Conservation (phyloP, 2,329 filamentous ascomycete species). For the Nigrospora osmanthi region DNA sequence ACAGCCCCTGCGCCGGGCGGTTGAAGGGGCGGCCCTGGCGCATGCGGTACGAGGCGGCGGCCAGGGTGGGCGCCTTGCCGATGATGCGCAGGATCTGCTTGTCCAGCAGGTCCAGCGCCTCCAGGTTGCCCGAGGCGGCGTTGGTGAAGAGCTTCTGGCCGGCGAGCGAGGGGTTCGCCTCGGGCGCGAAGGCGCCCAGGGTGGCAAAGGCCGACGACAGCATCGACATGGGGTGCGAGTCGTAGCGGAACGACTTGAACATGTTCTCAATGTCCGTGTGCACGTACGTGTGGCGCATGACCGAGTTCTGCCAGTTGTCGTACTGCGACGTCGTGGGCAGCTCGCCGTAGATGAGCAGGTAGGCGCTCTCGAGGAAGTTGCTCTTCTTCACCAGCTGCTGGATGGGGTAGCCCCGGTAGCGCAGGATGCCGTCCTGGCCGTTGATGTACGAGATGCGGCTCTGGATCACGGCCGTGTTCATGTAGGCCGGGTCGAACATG, state of each 20-base stretch:
- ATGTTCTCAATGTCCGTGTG: slow-evolving; percentile 41
- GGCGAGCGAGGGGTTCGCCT: slow-evolving; percentile 40
- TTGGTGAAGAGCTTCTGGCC: slow-evolving; percentile 42
- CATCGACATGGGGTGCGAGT: slow-evolving; percentile 45
- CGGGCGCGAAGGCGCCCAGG: slow-evolving; percentile 39
- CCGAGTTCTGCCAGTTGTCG: slow-evolving; percentile 33
- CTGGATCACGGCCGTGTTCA: slow-evolving; percentile 43
- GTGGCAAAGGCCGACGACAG: slow-evolving; percentile 40
- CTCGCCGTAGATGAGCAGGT: slow-evolving; percentile 43
- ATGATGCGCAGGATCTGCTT: slow-evolving; percentile 45
- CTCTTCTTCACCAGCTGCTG: slow-evolving; percentile 40
- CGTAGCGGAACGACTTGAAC: slow-evolving; percentile 42
- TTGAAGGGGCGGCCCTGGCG: slow-evolving; percentile 43
- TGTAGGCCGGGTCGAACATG: slow-evolving; percentile 42
- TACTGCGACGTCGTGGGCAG: slow-evolving; percentile 34
- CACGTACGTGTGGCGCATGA: slow-evolving; percentile 43
- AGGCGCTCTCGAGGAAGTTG: slow-evolving; percentile 40
- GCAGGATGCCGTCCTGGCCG: slow-evolving; percentile 40
- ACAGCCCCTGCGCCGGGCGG: slow-evolving; percentile 35
- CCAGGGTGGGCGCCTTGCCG: slow-evolving; percentile 41
- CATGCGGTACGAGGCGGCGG: slow-evolving; percentile 44
- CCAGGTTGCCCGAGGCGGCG: slow-evolving; percentile 30
- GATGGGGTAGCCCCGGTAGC: slow-evolving; percentile 44
- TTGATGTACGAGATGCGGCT: slow-evolving; percentile 45
- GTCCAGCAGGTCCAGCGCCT: slow-evolving; percentile 35